phyloP scores from a whole-genome alignment of 208 protist species.

The Trypanosoma caninum region DNA sequence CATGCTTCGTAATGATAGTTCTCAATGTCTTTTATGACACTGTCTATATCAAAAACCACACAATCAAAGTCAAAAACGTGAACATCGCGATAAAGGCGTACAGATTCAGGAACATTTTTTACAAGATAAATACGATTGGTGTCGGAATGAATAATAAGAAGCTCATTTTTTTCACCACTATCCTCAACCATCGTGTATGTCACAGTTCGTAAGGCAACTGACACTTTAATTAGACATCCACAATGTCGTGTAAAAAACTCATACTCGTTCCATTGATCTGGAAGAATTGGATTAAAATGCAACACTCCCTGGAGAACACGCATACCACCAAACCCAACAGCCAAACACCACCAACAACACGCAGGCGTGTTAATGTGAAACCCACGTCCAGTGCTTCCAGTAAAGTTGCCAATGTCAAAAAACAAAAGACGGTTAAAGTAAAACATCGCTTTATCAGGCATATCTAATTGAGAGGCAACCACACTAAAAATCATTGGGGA shows the following conservation, averaged over 20 bases:
- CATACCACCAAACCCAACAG: conserved; percentile 80
- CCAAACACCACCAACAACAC: conserved; percentile 78
- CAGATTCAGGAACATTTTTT: conserved; percentile 45
- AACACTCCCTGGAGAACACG: conserved; percentile 62
- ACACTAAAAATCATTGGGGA: conserved; percentile 70
- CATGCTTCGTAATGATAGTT: conserved; percentile 83
- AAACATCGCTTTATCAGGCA: conserved; percentile 59
- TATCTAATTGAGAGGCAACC: conserved; percentile 53
- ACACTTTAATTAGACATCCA: conserved; percentile 73
- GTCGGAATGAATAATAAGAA: conserved; percentile 76
- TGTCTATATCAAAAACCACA: conserved; percentile 88
- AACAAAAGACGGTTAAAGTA: conserved; percentile 52
- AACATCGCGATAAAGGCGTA: conserved; percentile 67
- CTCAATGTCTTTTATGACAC: conserved; percentile 78
- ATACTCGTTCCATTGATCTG: conserved; percentile 75
- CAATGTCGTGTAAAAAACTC: conserved; percentile 67
- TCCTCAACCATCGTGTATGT: conserved; percentile 70
- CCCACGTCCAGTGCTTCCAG: conserved; percentile 68
- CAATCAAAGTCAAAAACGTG: conserved; percentile 86
- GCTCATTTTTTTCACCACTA: conserved; percentile 30
- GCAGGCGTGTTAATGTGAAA: conserved; percentile 74
- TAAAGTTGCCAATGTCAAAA: conserved; percentile 74
- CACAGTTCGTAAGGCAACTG: conserved; percentile 55
- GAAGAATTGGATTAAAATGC: conserved; percentile 81
- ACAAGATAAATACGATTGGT: conserved; percentile 62